phyloP scores from a whole-genome alignment of 2,329 filamentous ascomycete genomes.

The Trichoderma brevicompactum region DNA sequence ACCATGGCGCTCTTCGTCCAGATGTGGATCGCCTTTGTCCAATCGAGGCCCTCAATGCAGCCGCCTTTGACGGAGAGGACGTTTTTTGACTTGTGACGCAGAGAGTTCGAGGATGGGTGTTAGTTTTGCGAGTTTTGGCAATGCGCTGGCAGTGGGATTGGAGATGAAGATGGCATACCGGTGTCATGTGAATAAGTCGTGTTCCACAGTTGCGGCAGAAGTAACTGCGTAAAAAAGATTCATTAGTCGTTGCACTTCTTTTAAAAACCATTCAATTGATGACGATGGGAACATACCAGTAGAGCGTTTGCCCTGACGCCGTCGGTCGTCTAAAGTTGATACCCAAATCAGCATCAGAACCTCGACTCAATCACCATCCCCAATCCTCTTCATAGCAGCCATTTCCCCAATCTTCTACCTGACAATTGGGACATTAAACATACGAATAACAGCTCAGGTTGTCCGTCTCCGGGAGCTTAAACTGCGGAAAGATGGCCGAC shows the following conservation, averaged over 20 bases:
- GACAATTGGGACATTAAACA: slow-evolving; percentile 33
- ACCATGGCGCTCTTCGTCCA: slow-evolving; percentile 71
- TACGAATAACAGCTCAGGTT: slow-evolving; percentile 60
- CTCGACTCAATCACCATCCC: not conserved
- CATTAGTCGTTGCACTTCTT: slow-evolving; percentile 13
- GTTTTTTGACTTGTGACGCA: slow-evolving; percentile 53
- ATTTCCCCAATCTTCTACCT: too few relatives aligned
- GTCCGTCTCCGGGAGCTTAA: slow-evolving; percentile 56
- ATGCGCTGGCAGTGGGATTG: not conserved
- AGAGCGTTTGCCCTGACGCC: slow-evolving; percentile 58
- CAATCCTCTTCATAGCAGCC: not conserved
- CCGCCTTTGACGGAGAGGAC: slow-evolving; percentile 70
- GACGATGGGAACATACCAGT: slow-evolving; percentile 52
- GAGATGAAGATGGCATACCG: slow-evolving; percentile 45
- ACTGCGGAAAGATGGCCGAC: slow-evolving; percentile 71
- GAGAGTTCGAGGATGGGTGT: slow-evolving; percentile 21
- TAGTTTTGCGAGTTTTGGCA: slow-evolving; percentile 13
- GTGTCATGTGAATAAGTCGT: slow-evolving; percentile 64
- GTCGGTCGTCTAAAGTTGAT: slow-evolving; percentile 55
- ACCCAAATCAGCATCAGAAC: not conserved
- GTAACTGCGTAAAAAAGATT: slow-evolving; percentile 49
- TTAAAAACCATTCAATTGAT: not conserved
- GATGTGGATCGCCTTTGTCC: slow-evolving; percentile 66
- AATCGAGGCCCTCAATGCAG: slow-evolving; percentile 66
- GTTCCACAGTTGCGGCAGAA: slow-evolving; percentile 71